Evolutionary conservation across 2,329 filamentous ascomycete species (phyloP).

Genomic region (Aspergillus neoniger): DNA sequence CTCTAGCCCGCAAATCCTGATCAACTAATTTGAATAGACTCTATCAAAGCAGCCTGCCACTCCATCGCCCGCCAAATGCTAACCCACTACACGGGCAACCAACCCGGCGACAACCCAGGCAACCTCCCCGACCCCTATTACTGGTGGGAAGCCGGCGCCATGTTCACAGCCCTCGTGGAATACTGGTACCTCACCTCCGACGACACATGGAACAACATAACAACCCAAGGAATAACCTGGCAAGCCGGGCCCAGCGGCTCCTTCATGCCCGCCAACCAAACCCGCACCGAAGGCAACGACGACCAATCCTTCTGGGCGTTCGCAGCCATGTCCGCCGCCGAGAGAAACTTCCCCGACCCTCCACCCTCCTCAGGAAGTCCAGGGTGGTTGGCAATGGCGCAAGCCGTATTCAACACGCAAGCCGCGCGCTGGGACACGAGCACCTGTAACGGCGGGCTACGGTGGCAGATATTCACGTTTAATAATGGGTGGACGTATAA

Average conservation of each 20-base stretch:
- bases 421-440: conserved; percentile 67
- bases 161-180: conserved; percentile 45
- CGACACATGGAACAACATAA: conserved; percentile 41
- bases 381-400: conserved; percentile 75
- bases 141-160: conserved; percentile 50
- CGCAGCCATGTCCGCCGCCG: conserved; percentile 58
- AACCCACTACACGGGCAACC: conserved; percentile 52
- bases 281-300: conserved; percentile 54
- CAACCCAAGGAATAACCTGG: conserved; percentile 39
- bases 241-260: conserved; percentile 41
- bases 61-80: conserved; percentile 53
- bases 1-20: too few species aligned
- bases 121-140: conserved; percentile 53
- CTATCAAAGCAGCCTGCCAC: conserved; percentile 50
- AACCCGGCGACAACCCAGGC: conserved; percentile 53
- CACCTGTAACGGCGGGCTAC: conserved; percentile 70
- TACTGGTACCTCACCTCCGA: conserved; percentile 49
- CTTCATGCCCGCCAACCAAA: conserved; percentile 48
- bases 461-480: conserved; percentile 39
- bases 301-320: conserved; percentile 62
- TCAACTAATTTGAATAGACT: conserved; percentile 32
- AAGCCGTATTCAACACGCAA: conserved; percentile 80
- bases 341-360: conserved; percentile 43
- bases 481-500: conserved; percentile 39
- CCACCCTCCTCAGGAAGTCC: conserved; percentile 54